These are phyloP conservation scores for Nicotiana noctiflora DNA, from an alignment of 257 asterid species.

Conservation along the genomic window DNA sequence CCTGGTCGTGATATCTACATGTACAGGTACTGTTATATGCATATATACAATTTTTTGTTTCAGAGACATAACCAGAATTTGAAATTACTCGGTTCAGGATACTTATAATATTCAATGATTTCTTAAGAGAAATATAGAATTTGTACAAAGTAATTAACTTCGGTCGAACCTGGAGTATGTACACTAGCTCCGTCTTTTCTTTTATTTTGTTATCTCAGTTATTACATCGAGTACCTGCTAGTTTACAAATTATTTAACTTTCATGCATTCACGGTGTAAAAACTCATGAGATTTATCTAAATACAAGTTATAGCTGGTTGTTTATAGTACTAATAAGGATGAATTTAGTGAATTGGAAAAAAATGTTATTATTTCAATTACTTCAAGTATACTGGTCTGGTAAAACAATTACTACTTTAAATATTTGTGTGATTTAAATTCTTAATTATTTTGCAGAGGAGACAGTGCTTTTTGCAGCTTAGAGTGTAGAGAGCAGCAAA, in stretches of 20 bases:
- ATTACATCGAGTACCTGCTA: no score
- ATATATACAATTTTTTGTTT: neutral
- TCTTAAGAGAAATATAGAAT: no score
- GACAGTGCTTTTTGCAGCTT: conserved; percentile 14
- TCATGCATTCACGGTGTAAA: neutral
- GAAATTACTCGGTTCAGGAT: no score
- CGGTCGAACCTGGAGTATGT: no score
- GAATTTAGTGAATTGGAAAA: neutral
- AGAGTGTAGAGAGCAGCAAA: conserved; percentile 13
- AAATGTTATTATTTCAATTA: neutral
- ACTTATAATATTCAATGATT: no score
- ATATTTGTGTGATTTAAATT: neutral
- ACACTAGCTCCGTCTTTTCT: no score
- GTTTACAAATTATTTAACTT: neutral
- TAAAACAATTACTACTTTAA: neutral
- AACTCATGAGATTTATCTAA: neutral
- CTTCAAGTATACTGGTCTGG: neutral
- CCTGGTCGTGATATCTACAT: conserved; percentile 18
- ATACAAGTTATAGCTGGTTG: neutral
- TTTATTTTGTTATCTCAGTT: no score
- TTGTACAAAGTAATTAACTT: no score
- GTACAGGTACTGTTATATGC: conserved; percentile 7
- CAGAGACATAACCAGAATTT: no score
- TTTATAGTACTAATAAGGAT: neutral
- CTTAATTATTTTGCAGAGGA: neutral